These are phyloP conservation scores for Serendipita indica DNA, from an alignment of 768 basidiomycete species.

Conservation along the genomic window DNA sequence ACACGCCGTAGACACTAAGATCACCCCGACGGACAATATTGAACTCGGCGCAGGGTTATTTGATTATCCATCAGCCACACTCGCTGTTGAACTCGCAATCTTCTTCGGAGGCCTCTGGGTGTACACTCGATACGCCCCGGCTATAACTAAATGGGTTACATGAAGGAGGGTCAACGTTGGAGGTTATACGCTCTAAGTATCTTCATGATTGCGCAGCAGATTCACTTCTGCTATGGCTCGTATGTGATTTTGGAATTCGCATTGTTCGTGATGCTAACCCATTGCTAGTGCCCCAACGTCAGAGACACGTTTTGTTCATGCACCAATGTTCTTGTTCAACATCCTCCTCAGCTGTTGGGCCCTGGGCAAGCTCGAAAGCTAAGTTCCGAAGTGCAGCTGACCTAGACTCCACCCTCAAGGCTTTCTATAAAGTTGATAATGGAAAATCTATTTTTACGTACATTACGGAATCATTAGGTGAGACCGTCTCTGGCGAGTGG, in stretches of 20 bases:
- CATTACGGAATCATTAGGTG: no score
- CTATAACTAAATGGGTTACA: slow-evolving; percentile 17
- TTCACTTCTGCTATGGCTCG: slow-evolving; percentile 20
- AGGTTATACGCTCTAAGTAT: slow-evolving; percentile 15
- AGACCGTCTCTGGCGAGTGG: no score
- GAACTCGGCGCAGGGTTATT: slow-evolving; percentile 19
- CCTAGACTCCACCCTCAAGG: no score
- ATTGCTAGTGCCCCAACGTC: slow-evolving; percentile 19
- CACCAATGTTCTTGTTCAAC: slow-evolving; percentile 20
- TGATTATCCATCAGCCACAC: slow-evolving; percentile 18
- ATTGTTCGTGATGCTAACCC: no score
- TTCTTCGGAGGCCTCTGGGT: slow-evolving; percentile 21
- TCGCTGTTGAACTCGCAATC: slow-evolving; percentile 19
- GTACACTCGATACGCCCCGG: slow-evolving; percentile 17
- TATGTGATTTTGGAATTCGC: no score
- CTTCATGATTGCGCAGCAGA: slow-evolving; percentile 16
- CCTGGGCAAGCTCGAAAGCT: slow-evolving; percentile 22
- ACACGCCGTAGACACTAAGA: no score
- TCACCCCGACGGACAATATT: slow-evolving; percentile 23
- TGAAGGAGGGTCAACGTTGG: slow-evolving; percentile 16
- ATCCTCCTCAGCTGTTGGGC: slow-evolving; percentile 20
- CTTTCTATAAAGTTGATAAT: no score
- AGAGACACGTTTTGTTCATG: slow-evolving; percentile 21
- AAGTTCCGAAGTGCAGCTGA: no score
- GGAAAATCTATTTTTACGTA: no score